Conservation (phyloP, 2,329 filamentous ascomycete genomes). For the Colletotrichum zoysiae region DNA sequence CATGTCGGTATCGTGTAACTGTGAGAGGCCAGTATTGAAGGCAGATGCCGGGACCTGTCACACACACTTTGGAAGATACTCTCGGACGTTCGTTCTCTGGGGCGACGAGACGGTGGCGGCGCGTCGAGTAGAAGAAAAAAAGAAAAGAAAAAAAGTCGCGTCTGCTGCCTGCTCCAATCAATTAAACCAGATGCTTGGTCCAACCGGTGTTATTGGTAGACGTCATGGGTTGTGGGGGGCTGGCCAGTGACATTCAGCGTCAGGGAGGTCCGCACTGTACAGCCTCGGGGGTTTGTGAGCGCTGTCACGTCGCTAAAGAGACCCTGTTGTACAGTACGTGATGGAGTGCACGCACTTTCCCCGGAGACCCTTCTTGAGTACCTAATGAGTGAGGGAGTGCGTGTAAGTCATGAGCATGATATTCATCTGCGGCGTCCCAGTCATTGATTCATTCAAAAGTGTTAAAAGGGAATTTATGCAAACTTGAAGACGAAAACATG, state of each 20-base stretch:
- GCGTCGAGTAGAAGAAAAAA: slow-evolving; percentile 6
- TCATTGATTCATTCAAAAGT: background rate
- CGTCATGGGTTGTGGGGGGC: slow-evolving; percentile 21
- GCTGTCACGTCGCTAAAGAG: background rate
- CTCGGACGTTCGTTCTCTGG: too few species aligned
- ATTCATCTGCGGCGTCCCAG: background rate
- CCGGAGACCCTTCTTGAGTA: background rate
- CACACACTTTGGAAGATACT: background rate
- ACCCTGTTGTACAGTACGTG: background rate
- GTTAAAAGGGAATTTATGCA: too few species aligned
- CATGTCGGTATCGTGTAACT: slow-evolving; percentile 25
- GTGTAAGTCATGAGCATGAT: background rate
- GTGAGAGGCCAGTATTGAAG: background rate
- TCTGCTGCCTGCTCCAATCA: slow-evolving; percentile 40
- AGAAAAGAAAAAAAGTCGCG: slow-evolving; percentile 34
- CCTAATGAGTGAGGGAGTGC: background rate
- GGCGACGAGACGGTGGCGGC: slow-evolving; percentile 20
- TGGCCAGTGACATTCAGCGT: background rate
- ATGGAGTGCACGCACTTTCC: background rate
- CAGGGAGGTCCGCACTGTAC: background rate
- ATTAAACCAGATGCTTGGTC: slow-evolving; percentile 16
- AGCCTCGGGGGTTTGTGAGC: too few species aligned
- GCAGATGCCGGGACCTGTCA: background rate
- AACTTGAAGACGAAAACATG: too few species aligned
- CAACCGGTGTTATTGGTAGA: slow-evolving; percentile 31